A percentile compares a stretch with the other conserved stretches of the same genome.
Evolutionary conservation across 208 protist species (phyloP).

Genomic region (Leishmania arabica): DNA sequence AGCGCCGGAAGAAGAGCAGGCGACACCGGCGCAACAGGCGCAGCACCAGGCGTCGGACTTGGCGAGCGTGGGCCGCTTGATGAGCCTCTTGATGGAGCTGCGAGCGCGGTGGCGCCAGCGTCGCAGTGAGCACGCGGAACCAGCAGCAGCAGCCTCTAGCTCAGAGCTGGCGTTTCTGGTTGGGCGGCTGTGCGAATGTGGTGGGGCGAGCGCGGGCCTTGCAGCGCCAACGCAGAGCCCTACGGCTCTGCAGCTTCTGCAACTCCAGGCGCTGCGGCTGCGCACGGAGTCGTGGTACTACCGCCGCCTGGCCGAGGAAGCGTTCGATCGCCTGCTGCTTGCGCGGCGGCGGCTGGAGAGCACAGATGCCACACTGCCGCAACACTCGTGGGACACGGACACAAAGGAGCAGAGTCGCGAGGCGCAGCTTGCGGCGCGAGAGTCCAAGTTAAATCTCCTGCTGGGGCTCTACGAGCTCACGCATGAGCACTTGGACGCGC

Average conservation of each 20-base stretch:
- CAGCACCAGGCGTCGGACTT: conserved; percentile 44
- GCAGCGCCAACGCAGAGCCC: conserved; percentile 7
- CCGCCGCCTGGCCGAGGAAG: conserved; percentile 50
- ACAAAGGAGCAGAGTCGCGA: conserved; percentile 20
- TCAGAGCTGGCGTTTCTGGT: conserved; percentile 46
- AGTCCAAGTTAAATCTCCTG: conserved; percentile 72
- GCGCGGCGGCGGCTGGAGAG: background rate
- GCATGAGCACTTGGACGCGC: conserved; percentile 63
- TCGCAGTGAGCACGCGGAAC: background rate
- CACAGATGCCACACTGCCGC: background rate
- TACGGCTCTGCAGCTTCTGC: conserved; percentile 53
- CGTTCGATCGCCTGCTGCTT: conserved; percentile 14
- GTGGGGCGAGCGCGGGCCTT: background rate
- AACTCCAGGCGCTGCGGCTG: conserved; percentile 78
- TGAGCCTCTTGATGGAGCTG: conserved; percentile 44
- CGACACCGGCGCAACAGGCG: conserved; percentile 24
- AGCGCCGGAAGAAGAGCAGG: conserved; percentile 12
- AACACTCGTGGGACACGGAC: background rate
- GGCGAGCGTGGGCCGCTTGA: conserved; percentile 45
- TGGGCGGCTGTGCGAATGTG: conserved; percentile 28
- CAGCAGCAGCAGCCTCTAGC: conserved; percentile 7
- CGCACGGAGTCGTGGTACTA: conserved; percentile 65
- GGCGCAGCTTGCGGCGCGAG: conserved; percentile 45
- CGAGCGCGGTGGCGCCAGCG: conserved; percentile 13
- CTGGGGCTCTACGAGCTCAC: conserved; percentile 85